Percentiles rank a stretch among this genome's conserved stretches.
Conservation (phyloP, 2,329 filamentous ascomycete species). For the Biscogniauxia mediterranea region DNA sequence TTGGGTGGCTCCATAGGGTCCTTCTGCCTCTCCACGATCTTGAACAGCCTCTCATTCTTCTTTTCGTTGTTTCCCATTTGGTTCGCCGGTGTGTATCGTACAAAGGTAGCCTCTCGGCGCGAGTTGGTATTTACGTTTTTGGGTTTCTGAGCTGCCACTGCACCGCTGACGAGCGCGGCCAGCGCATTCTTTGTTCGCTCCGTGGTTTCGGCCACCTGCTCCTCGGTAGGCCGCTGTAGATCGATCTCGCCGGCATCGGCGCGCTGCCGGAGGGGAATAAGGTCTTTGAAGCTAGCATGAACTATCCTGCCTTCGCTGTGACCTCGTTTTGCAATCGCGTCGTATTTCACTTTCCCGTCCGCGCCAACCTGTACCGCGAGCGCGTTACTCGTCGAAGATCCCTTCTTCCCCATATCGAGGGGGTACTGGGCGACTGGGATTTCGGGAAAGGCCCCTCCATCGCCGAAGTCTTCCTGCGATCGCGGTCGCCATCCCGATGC, state of each 20-base stretch:
- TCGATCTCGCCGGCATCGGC: constrained; percentile 92
- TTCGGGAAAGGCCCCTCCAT: constrained; percentile 95
- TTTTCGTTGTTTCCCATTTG: constrained; percentile 88
- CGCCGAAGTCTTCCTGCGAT: constrained; percentile 85
- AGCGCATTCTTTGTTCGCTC: constrained; percentile 87
- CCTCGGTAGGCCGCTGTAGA: constrained; percentile 77
- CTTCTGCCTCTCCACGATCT: constrained; percentile 90
- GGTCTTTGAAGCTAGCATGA: constrained; percentile 93
- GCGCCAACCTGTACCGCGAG: constrained; percentile 88
- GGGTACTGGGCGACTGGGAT: constrained; percentile 93
- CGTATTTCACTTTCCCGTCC: constrained; percentile 93
- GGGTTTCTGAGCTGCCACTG: constrained; percentile 88
- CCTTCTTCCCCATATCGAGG: constrained; percentile 88
- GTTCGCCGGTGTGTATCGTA: constrained; percentile 91
- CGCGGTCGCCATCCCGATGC: constrained; percentile 82
- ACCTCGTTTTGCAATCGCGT: constrained; percentile 87
- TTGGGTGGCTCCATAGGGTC: constrained; percentile 95
- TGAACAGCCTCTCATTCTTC: constrained; percentile 96
- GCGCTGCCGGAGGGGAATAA: constrained; percentile 89
- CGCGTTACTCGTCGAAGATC: constrained; percentile 72
- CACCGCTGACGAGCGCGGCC: constrained; percentile 76
- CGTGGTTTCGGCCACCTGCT: constrained; percentile 79
- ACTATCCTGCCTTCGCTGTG: constrained; percentile 82
- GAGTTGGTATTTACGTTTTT: constrained; percentile 87
- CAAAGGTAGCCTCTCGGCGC: constrained; percentile 84